Evolutionary conservation across 176 grass and related monocot genomes (phyloP), one percentile per base, ranked within the genome.

Genomic region (Zoysia pacifica): DNA sequence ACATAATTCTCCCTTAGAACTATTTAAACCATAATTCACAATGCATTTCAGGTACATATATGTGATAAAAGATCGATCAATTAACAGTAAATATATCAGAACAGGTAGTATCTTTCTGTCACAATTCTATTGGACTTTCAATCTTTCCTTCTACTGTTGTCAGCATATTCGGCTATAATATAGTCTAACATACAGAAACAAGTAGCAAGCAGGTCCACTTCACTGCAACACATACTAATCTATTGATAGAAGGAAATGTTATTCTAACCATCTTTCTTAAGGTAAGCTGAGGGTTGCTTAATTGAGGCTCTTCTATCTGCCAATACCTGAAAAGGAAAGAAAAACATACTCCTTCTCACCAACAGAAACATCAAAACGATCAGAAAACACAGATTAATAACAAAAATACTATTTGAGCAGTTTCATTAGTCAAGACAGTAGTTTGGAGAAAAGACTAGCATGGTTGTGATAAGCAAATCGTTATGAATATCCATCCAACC

Each of bases 201-300:
- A 28, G 56, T 20, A 60, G 56, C n/a, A 60, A 9, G 7, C 18
- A 60, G 56, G 19, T 20, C n/a, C 56, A 9, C 18, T n/a, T 60
- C 28, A 60, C 56, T 20, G 35, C 13, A 18, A 48, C 56, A 54
- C 14, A 39, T 45, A 78, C 48, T 50, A 76, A 37, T 84, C 28
- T 41, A 40, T 50, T 10, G 59, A 70, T 48, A 76, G 73, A 86
- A 55, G 20, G 40, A 61, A 37, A 42, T 59, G 38, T 38, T 60
- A 48, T 77, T 62, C 38, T 62, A 78, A 94, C 95, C 95, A 86
- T 94, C 86, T 51, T 89, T 91, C 60, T 86, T 77, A 67, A 55
- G 60, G 77, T 87, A 72, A 67, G 67, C 39, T 78, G 87, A 79
- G 15, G 43, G 78, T 52, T 84, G 74, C 58, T 87, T 78, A 65